These are phyloP conservation scores for Endotrypanum monterogeii DNA, from an alignment of 208 protist species.

Conservation along the genomic window DNA sequence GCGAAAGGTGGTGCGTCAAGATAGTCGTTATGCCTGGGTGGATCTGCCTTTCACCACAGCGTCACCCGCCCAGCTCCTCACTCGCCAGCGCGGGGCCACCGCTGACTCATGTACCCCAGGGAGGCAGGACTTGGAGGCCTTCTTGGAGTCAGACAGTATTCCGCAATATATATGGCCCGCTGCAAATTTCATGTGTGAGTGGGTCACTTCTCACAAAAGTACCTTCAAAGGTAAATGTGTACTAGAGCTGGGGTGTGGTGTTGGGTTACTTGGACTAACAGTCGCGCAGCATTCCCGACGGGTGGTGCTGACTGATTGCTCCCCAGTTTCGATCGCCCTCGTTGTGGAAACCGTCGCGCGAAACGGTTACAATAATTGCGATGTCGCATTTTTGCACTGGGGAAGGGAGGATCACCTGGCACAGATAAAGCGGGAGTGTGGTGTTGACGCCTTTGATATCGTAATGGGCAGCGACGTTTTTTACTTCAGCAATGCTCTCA, in stretches of 20 bases:
- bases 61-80: constrained; percentile 2
- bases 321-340: constrained; percentile 53
- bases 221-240: constrained; percentile 43
- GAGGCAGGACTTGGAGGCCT: not conserved
- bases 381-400: constrained; percentile 38
- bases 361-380: constrained; percentile 27
- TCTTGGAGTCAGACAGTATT: constrained; percentile 52
- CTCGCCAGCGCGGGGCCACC: constrained; percentile 1
- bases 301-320: constrained; percentile 56
- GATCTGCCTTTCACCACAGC: constrained; percentile 1
- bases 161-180: constrained; percentile 61
- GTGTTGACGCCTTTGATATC: constrained; percentile 41
- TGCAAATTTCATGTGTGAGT: constrained; percentile 33
- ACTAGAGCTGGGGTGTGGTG: constrained; percentile 67
- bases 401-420: constrained; percentile 34
- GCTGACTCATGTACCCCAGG: not conserved
- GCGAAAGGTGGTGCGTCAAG: constrained; percentile 12
- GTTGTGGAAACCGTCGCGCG: constrained; percentile 17
- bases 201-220: constrained; percentile 27
- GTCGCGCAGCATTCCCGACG: constrained; percentile 28
- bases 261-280: constrained; percentile 45
- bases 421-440: constrained; percentile 20
- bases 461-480: constrained; percentile 74
- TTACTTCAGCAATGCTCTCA: constrained; percentile 51
- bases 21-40: constrained; percentile 26